These are phyloP conservation scores for Nicotiana undulata DNA, from an alignment of 257 asterid genomes.

Conservation along the genomic window DNA sequence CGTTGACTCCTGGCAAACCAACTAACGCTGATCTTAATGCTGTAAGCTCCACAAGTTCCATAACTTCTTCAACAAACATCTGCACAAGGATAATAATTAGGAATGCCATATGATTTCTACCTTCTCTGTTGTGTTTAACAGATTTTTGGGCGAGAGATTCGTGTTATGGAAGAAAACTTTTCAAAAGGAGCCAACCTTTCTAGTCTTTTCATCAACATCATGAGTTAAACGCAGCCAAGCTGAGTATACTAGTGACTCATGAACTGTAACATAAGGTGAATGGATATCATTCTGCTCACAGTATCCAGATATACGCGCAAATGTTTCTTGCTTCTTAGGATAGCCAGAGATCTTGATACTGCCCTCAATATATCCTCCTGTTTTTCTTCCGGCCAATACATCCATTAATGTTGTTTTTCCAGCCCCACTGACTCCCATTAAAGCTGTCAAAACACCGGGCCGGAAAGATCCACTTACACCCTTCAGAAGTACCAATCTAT, in stretches of 20 bases:
- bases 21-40: background rate
- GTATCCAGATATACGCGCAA: conserved; percentile 9
- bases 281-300: conserved; percentile 15
- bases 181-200: background rate
- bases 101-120: background rate
- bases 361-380: conserved; percentile 10
- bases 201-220: background rate
- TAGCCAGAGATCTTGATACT: conserved; percentile 4
- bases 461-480: conserved; percentile 9
- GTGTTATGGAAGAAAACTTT: background rate
- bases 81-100: background rate
- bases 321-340: conserved; percentile 9
- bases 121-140: background rate
- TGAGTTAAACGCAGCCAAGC: conserved; percentile 8
- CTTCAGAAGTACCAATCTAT: conserved; percentile 2
- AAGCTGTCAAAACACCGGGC: conserved; percentile 12
- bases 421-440: conserved; percentile 13
- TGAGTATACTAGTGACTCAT: conserved; percentile 9
- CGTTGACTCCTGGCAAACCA: background rate
- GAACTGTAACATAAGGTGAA: conserved; percentile 11
- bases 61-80: conserved; percentile 4
- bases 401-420: conserved; percentile 13
- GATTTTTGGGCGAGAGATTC: background rate
- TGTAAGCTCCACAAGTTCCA: conserved; percentile 3
- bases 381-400: conserved; percentile 11